Evolutionary conservation across 139 green algal species (phyloP).

Genomic region (Parachlorella kessleri): DNA sequence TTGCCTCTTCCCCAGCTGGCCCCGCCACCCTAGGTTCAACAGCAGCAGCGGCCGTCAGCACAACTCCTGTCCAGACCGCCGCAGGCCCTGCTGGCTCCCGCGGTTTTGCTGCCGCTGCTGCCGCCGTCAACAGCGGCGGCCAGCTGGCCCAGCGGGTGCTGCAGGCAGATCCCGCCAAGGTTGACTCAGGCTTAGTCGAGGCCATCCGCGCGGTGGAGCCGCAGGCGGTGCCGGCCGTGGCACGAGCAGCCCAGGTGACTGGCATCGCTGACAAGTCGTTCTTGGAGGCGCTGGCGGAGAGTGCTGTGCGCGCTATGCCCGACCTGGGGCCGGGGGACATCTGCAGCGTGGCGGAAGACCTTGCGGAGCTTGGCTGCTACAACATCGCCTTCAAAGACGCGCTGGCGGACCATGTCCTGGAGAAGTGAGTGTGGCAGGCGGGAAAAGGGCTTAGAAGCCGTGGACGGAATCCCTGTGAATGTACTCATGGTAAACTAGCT

Average conservation of each 20-base stretch:
- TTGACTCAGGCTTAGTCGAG: slow-evolving; percentile 4
- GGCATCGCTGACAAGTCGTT: slow-evolving; percentile 20
- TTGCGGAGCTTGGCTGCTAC: slow-evolving; percentile 16
- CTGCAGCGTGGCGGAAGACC: slow-evolving; percentile 32
- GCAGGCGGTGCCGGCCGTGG: slow-evolving; percentile 28
- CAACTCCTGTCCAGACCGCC: too few relatives aligned
- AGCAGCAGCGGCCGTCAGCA: not conserved
- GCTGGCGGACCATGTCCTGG: slow-evolving; percentile 2
- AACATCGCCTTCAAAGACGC: slow-evolving; percentile 10
- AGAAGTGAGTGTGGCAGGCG: not conserved
- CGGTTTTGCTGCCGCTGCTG: not conserved
- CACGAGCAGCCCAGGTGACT: slow-evolving; percentile 20
- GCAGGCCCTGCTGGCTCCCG: not conserved
- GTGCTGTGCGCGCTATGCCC: slow-evolving; percentile 16
- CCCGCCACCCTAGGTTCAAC: not conserved
- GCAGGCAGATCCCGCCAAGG: not conserved
- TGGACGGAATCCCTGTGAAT: too few relatives aligned
- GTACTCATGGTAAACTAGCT: too few relatives aligned
- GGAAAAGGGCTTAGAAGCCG: too few relatives aligned
- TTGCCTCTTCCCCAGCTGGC: not conserved
- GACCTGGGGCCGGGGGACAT: slow-evolving; percentile 27
- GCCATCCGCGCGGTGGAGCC: slow-evolving; percentile 1
- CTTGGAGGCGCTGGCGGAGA: slow-evolving; percentile 21
- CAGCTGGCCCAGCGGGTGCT: slow-evolving; percentile 3
- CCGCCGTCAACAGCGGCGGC: not conserved